phyloP scores from a whole-genome alignment of 306 rosid genomes.

The Abrus precatorius region DNA sequence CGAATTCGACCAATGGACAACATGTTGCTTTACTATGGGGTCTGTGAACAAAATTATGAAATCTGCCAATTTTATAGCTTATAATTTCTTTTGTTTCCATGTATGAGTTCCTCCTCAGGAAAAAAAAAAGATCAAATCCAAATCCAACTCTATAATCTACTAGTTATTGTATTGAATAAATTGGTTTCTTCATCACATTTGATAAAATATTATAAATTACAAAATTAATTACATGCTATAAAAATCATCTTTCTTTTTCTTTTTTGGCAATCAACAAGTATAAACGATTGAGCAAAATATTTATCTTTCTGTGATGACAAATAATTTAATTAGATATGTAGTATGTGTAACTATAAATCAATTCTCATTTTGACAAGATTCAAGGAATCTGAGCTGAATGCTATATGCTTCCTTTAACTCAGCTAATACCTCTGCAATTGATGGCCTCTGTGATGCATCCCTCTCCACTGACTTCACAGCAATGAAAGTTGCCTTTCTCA shows the following conservation, averaged over 20 bases:
- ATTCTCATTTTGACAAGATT: conserved; percentile 53
- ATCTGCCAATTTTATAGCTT: too few species aligned
- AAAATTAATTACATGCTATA: background rate
- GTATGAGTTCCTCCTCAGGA: too few species aligned
- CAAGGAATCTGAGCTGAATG: conserved; percentile 75
- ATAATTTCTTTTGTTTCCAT: too few species aligned
- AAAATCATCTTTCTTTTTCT: background rate
- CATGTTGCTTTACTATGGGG: too few species aligned
- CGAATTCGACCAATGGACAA: too few species aligned
- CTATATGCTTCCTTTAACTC: conserved; percentile 77
- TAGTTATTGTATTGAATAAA: background rate
- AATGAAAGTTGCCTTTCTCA: conserved; percentile 73
- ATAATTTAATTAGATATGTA: conserved; percentile 32
- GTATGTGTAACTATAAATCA: conserved; percentile 15
- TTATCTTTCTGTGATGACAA: background rate
- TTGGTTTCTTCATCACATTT: background rate
- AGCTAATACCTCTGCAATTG: conserved; percentile 80
- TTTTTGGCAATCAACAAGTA: background rate
- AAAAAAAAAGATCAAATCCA: too few species aligned
- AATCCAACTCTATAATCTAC: too few species aligned
- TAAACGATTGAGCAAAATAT: background rate
- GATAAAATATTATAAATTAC: background rate
- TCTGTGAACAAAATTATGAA: too few species aligned
- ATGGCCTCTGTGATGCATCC: conserved; percentile 88
- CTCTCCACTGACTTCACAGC: conserved; percentile 84